Percentiles rank a stretch among this genome's conserved stretches.
These are phyloP conservation scores for Gynochthodes officinalis DNA, from an alignment of 257 asterid genomes.

Conservation along the genomic window DNA sequence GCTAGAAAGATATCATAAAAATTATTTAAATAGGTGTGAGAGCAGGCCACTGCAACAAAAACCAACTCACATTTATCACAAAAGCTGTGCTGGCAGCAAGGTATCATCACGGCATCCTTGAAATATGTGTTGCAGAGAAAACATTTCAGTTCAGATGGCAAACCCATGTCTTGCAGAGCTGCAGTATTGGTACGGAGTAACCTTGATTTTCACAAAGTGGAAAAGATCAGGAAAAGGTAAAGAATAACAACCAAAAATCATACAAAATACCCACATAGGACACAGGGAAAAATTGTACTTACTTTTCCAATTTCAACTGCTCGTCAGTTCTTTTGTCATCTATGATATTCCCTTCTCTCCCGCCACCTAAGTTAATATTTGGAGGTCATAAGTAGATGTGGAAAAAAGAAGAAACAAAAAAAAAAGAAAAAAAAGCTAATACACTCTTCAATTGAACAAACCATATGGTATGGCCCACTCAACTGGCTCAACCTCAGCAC, in stretches of 20 bases:
- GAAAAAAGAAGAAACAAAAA: conserved; percentile 15
- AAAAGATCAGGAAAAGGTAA: conserved; percentile 24
- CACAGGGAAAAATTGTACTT: conserved; percentile 8
- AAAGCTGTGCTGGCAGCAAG: conserved; percentile 97
- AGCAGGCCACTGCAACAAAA: conserved; percentile 8
- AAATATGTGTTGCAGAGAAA: conserved; percentile 63
- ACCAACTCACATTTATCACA: conserved; percentile 78
- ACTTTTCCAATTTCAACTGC: conserved; percentile 45
- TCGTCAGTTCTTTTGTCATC: conserved; percentile 35
- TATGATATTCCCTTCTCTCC: conserved; percentile 27
- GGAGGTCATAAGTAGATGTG: conserved; percentile 16
- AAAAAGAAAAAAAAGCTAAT: background rate
- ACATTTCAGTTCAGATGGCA: conserved; percentile 73
- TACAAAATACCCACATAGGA: background rate
- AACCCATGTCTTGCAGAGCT: conserved; percentile 31
- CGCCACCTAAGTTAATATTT: conserved; percentile 41
- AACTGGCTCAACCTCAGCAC: conserved; percentile 33
- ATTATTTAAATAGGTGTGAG: background rate
- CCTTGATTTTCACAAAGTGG: conserved; percentile 26
- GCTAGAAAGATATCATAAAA: conserved; percentile 7
- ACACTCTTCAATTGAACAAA: conserved; percentile 22
- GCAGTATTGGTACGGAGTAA: conserved; percentile 30
- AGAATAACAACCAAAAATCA: conserved; percentile 14
- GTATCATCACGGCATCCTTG: conserved; percentile 92
- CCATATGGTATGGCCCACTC: conserved; percentile 43